Evolutionary conservation across 1,139 yeast genomes (phyloP).

Genomic region (Taphrina populina): DNA sequence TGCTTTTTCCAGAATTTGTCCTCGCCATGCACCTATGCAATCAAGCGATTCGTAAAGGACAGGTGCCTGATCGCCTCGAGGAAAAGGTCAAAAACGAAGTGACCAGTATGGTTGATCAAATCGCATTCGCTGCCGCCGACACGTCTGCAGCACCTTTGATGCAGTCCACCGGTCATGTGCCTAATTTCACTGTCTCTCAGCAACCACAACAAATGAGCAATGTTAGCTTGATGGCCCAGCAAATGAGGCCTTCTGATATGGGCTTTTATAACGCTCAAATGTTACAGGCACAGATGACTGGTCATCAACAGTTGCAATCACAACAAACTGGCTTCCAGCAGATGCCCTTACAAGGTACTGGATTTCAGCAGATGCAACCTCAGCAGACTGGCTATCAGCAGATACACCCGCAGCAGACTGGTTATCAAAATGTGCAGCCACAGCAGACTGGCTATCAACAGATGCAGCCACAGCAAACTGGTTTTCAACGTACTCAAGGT

Average conservation of each 20-base stretch:
- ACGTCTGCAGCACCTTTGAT: constrained; percentile 8
- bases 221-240: constrained; percentile 23
- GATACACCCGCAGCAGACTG: constrained; percentile 39
- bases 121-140: constrained; percentile 42
- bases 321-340: constrained; percentile 45
- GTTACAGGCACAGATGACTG: too few relatives aligned
- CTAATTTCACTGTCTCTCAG: constrained; percentile 20
- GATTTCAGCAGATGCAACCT: constrained; percentile 40
- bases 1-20: constrained; percentile 92
- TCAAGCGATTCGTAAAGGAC: constrained; percentile 69
- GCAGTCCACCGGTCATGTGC: constrained; percentile 10
- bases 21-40: constrained; percentile 87
- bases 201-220: constrained; percentile 14
- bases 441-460: constrained; percentile 48
- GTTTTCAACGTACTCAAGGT: constrained; percentile 41
- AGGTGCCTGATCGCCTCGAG: constrained; percentile 71
- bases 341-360: constrained; percentile 38
- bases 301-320: constrained; percentile 40
- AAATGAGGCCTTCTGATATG: constrained; percentile 19
- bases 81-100: constrained; percentile 78
- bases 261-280: constrained; percentile 13
- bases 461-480: constrained; percentile 49
- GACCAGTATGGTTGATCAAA: constrained; percentile 79
- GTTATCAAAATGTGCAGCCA: constrained; percentile 42
- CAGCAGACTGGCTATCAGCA: constrained; percentile 44